Base-by-base conservation (phyloP, 2,329 filamentous ascomycete genomes). In the Neopestalotiopsis rosae region DNA sequence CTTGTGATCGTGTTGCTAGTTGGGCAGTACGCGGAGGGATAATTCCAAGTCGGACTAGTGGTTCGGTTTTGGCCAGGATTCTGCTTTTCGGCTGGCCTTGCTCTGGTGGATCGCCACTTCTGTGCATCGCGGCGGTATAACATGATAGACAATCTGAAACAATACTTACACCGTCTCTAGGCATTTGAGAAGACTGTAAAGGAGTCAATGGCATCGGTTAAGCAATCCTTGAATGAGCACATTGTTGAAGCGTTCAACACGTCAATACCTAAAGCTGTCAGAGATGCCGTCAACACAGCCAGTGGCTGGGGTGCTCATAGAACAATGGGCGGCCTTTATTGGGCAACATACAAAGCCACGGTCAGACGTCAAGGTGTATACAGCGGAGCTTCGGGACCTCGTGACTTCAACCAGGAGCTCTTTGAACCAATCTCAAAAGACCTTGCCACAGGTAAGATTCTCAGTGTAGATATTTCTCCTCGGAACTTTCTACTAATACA, bases 331-430 rank as follows among this genome's bases (percentile, higher is more conserved):
- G 88, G 87, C 1, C 75, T 87, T 13, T 72, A 75, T 42, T 90
- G 80, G 78, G 32, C 77, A 2, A 89, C 88, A 0, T 91, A 90
- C 72, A 87, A 85, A 75, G 89, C 89, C 10, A 76, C 71, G 1
- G 72, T 74, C 9, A 65, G 69, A 71, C 78, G 69, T 69, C 72
- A 69, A 42, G 78, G 69, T 65, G 76, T 82, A 69, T 77, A 67
- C 72, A 67, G 40, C 40, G 71, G 73, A 72, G 75, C 69, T 76
- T 76, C 77, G 10, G 78, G 76, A 2, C 64, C 69, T 5, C 69
- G 69, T 32, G 73, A 76, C 52, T 77, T 76, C 70, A 79, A 76
- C 34, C 69, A 69, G 61, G 72, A 75, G 49, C 72, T 76, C 1
- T 76, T 77, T 10, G 56, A 58, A 20, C 56, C 56, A 24, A 58